Conservation (phyloP, 495 filamentous ascomycete genomes). For the Hypoxylon trugodes region DNA sequence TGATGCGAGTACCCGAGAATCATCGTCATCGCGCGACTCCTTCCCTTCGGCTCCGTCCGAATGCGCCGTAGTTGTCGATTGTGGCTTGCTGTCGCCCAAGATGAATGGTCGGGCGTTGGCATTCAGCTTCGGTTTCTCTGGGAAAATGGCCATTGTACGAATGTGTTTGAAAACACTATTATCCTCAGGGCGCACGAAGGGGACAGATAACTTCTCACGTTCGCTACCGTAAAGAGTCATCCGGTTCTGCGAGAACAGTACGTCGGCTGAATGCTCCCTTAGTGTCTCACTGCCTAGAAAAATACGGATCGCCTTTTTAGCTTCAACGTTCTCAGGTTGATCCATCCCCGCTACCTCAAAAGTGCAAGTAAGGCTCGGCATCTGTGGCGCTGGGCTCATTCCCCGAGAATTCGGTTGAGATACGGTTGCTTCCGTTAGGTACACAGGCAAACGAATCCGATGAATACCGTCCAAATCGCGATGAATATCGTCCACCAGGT, state of each 20-base stretch:
- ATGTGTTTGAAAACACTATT: constrained; percentile 81
- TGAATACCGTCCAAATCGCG: constrained; percentile 67
- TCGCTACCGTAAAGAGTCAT: constrained; percentile 88
- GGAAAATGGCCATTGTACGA: constrained; percentile 63
- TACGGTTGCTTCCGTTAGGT: constrained; percentile 88
- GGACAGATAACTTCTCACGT: constrained; percentile 86
- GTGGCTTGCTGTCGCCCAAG: constrained; percentile 45
- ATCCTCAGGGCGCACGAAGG: constrained; percentile 92
- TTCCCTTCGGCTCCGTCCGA: constrained; percentile 26
- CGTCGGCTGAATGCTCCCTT: constrained; percentile 85
- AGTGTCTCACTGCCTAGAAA: constrained; percentile 89
- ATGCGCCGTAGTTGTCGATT: constrained; percentile 27
- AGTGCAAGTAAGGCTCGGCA: constrained; percentile 78
- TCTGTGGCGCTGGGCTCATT: constrained; percentile 75
- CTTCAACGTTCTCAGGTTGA: constrained; percentile 50
- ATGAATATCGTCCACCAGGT: constrained; percentile 71
- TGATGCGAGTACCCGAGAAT: constrained; percentile 28
- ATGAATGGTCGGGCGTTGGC: constrained; percentile 60
- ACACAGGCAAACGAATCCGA: constrained; percentile 79
- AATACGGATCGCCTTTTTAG: constrained; percentile 72
- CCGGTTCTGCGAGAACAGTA: constrained; percentile 89
- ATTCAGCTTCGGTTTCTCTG: constrained; percentile 58
- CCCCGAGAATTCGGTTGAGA: constrained; percentile 76
- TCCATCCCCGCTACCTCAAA: constrained; percentile 75
- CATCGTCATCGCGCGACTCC: constrained; percentile 27